Evolutionary conservation across 495 filamentous ascomycete species (phyloP).

Genomic region (Neurospora sp.): DNA sequence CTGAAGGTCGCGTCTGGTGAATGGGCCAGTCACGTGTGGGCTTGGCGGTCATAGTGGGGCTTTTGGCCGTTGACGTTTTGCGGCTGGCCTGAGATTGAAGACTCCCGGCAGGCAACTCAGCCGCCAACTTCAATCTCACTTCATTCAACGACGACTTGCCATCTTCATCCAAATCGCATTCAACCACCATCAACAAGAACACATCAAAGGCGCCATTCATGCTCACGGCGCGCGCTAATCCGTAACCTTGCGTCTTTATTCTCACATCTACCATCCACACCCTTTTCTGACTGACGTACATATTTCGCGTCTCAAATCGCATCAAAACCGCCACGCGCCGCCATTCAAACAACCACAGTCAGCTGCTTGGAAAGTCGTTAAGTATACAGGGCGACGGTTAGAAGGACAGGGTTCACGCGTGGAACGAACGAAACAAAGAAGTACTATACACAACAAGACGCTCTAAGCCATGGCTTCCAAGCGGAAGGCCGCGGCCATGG

Average conservation of each 20-base stretch:
- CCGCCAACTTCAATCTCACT: background rate
- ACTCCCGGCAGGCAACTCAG: background rate
- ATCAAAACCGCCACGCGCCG: background rate
- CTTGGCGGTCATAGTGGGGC: background rate
- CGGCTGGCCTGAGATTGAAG: background rate
- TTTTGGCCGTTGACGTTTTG: background rate
- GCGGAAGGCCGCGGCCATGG: constrained; percentile 61
- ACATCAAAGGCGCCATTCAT: background rate
- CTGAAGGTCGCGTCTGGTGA: background rate
- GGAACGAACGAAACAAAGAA: background rate
- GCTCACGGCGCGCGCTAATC: background rate
- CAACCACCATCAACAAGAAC: background rate
- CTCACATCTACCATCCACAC: background rate
- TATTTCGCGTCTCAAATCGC: background rate
- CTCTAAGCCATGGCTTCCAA: constrained; percentile 56
- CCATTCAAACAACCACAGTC: background rate
- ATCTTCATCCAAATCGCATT: background rate
- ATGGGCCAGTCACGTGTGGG: background rate
- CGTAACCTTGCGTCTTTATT: no score
- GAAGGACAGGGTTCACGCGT: background rate
- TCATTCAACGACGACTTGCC: background rate
- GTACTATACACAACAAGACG: background rate
- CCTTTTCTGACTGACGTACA: background rate
- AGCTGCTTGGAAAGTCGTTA: background rate
- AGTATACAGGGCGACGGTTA: background rate